Evolutionary conservation across 164 flowering plant species (phyloP).

Genomic region (Macadamia tetraphylla): DNA sequence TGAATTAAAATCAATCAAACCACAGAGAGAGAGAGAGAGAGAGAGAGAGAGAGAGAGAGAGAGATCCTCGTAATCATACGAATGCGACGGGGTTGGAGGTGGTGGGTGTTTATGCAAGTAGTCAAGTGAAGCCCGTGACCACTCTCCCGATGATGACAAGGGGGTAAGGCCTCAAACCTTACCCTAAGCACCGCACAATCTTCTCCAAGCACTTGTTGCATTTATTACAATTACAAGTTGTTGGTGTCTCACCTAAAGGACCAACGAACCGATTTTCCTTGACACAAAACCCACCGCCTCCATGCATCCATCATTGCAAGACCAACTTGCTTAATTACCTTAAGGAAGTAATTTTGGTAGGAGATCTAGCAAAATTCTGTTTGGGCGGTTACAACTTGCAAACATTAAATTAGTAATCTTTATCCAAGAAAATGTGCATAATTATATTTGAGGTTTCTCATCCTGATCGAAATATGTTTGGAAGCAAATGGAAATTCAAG

Average conservation of each 20-base stretch:
- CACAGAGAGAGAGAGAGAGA: neutral
- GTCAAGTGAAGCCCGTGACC: slow-evolving; percentile 53
- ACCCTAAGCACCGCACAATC: slow-evolving; percentile 10
- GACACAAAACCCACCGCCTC: neutral
- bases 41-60: no score
- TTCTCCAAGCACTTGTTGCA: slow-evolving; percentile 16
- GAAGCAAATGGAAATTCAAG: slow-evolving; percentile 3
- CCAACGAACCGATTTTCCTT: no score
- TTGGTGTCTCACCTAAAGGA: neutral
- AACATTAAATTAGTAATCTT: no score
- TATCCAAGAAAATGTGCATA: neutral
- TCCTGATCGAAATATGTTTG: slow-evolving; percentile 7
- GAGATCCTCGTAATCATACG: no score
- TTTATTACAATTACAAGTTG: slow-evolving; percentile 7
- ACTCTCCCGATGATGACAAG: slow-evolving; percentile 17
- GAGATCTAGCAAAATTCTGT: neutral
- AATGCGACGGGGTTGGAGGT: slow-evolving; percentile 2
- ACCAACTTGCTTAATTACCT: no score
- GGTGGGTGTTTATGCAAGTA: slow-evolving; percentile 1
- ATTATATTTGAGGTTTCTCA: neutral
- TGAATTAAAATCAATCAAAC: no score
- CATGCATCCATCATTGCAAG: neutral
- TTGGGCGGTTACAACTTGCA: neutral
- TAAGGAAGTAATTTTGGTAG: no score
- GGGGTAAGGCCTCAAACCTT: no score